These are phyloP conservation scores for Nannochloris sp. DNA, from an alignment of 139 green algal species.

Conservation along the genomic window DNA sequence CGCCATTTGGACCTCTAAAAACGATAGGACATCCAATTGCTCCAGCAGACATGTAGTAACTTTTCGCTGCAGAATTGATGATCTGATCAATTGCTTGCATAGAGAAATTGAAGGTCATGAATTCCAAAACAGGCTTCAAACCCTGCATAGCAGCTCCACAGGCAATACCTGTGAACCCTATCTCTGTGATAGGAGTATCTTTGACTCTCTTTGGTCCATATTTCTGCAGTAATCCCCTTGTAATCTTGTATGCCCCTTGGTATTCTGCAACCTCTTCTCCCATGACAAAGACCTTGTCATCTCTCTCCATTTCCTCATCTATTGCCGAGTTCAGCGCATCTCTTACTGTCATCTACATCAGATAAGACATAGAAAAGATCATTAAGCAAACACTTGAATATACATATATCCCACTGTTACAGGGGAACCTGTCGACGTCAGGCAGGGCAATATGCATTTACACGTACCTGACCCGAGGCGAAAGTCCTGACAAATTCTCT, in stretches of 20 bases:
- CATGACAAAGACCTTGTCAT: slow-evolving; percentile 90
- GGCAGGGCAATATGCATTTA: background rate
- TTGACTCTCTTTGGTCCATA: slow-evolving; percentile 85
- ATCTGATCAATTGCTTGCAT: slow-evolving; percentile 99
- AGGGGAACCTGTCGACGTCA: background rate
- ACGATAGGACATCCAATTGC: slow-evolving; percentile 90
- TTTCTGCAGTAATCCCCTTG: slow-evolving; percentile 85
- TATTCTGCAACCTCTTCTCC: slow-evolving; percentile 98
- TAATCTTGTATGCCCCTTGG: slow-evolving; percentile 98
- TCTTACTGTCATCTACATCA: slow-evolving; percentile 83
- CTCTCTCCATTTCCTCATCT: slow-evolving; percentile 91
- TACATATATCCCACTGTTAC: too few species aligned
- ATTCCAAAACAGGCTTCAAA: slow-evolving; percentile 89
- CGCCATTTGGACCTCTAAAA: slow-evolving; percentile 96
- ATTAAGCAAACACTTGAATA: background rate
- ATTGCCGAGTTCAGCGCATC: slow-evolving; percentile 95
- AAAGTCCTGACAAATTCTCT: slow-evolving; percentile 15
- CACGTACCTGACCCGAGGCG: slow-evolving; percentile 18
- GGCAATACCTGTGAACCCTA: slow-evolving; percentile 92
- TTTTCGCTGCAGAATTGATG: slow-evolving; percentile 97
- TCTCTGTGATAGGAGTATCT: slow-evolving; percentile 99
- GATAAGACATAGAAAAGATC: background rate
- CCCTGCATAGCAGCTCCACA: slow-evolving; percentile 88
- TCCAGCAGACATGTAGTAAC: slow-evolving; percentile 96
- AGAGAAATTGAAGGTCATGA: slow-evolving; percentile 99